Conservation (phyloP, 768 basidiomycete genomes). For the Tephrocybe sp. region DNA sequence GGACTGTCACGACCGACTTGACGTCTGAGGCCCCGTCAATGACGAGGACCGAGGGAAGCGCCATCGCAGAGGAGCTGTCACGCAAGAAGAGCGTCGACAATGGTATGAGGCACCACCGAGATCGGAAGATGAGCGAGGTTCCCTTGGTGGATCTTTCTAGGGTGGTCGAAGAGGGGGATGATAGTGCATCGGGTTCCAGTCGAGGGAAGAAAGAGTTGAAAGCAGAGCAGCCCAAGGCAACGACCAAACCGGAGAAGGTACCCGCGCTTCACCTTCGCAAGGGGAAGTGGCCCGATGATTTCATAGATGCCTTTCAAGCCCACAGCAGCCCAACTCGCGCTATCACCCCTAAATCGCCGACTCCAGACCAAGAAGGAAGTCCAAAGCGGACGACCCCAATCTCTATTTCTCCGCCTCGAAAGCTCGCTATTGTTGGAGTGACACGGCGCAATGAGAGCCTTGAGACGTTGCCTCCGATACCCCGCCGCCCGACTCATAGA, state of each 20-base stretch:
- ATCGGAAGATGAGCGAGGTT: slow-evolving; percentile 66
- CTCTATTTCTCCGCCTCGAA: slow-evolving; percentile 50
- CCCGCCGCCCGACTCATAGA: slow-evolving; percentile 62
- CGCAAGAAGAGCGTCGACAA: slow-evolving; percentile 30
- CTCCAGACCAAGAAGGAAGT: slow-evolving; percentile 23
- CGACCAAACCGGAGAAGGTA: slow-evolving; percentile 28
- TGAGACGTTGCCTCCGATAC: slow-evolving; percentile 47
- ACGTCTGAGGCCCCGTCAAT: slow-evolving; percentile 75
- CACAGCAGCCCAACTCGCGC: slow-evolving; percentile 29
- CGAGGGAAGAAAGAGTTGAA: slow-evolving; percentile 24
- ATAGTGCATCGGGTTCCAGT: slow-evolving; percentile 48
- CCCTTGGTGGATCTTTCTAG: slow-evolving; percentile 61
- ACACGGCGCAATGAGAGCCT: slow-evolving; percentile 44
- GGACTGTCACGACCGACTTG: slow-evolving; percentile 80
- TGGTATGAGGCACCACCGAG: slow-evolving; percentile 35
- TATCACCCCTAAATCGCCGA: slow-evolving; percentile 27
- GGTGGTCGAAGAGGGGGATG: slow-evolving; percentile 73
- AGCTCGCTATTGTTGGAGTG: slow-evolving; percentile 53
- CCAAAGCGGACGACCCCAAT: slow-evolving; percentile 27
- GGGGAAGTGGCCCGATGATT: slow-evolving; percentile 85
- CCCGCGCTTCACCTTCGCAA: slow-evolving; percentile 62
- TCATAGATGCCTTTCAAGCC: slow-evolving; percentile 58
- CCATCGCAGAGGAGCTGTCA: slow-evolving; percentile 50
- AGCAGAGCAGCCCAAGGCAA: slow-evolving; percentile 17
- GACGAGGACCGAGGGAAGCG: slow-evolving; percentile 62